Conservation (phyloP, 805 yeast genomes). For the Candida peoriensis region DNA sequence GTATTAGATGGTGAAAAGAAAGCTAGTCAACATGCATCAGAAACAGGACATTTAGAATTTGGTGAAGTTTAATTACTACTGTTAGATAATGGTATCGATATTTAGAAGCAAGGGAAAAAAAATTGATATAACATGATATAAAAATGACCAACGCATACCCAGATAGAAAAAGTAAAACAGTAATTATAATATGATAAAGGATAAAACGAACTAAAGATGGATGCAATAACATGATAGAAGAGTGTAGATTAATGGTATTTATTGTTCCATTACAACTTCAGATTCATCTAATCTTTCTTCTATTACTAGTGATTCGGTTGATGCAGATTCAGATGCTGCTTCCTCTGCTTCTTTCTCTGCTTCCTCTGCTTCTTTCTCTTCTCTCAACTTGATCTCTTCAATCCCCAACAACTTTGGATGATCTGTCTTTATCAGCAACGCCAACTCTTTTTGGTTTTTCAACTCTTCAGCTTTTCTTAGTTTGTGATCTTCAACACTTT, state of each 20-base stretch:
- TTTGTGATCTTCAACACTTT: conserved; percentile 58
- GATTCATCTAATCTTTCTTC: conserved; percentile 14
- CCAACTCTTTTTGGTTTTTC: conserved; percentile 36
- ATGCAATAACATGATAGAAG: background rate
- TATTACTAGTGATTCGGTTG: no score
- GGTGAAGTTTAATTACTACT: conserved; percentile 34
- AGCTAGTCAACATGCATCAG: conserved; percentile 58
- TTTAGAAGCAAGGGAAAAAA: background rate
- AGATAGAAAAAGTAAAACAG: background rate
- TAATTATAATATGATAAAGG: background rate
- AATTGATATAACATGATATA: conserved; percentile 7
- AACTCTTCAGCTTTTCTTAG: conserved; percentile 44
- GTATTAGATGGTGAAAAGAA: conserved; percentile 57
- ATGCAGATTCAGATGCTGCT: no score
- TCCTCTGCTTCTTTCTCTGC: conserved; percentile 6
- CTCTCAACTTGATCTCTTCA: conserved; percentile 3
- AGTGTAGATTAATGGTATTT: background rate
- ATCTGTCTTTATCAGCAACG: conserved; percentile 22
- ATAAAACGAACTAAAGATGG: background rate
- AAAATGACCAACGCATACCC: conserved; percentile 1
- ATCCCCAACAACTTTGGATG: conserved; percentile 26
- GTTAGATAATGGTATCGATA: background rate
- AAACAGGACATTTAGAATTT: conserved; percentile 56
- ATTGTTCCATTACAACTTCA: conserved; percentile 21
- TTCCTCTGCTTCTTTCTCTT: conserved; percentile 8